These are phyloP conservation scores for Phytopythium boreale DNA, from an alignment of 352 stramenopile species.

Conservation along the genomic window DNA sequence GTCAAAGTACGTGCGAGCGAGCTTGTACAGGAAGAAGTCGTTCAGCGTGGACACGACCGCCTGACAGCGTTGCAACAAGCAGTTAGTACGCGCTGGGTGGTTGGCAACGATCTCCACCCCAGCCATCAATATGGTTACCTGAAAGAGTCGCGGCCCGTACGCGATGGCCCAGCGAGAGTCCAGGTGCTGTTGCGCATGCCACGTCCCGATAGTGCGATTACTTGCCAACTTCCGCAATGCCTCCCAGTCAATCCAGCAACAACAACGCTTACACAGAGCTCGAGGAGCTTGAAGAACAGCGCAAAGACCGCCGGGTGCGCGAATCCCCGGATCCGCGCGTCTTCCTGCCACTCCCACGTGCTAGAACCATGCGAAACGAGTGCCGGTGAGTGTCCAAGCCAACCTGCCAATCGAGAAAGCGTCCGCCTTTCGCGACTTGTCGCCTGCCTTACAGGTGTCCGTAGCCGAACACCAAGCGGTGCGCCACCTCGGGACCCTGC, in stretches of 20 bases:
- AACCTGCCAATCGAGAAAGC: neutral
- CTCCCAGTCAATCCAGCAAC: neutral
- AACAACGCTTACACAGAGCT: constrained; percentile 38
- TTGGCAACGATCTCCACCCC: too few relatives aligned
- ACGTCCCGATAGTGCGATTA: neutral
- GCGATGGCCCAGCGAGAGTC: constrained; percentile 83
- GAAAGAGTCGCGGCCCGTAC: constrained; percentile 70
- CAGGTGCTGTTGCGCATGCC: constrained; percentile 36
- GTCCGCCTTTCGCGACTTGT: neutral
- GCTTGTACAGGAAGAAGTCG: constrained; percentile 74
- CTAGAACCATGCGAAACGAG: constrained; percentile 22
- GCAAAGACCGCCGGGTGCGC: constrained; percentile 78
- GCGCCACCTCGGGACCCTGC: constrained; percentile 86
- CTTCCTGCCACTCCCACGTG: constrained; percentile 85
- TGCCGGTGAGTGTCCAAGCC: neutral
- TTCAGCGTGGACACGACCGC: constrained; percentile 60
- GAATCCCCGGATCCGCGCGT: constrained; percentile 69
- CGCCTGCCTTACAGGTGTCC: constrained; percentile 58
- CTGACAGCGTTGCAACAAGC: constrained; percentile 13
- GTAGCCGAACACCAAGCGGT: constrained; percentile 85
- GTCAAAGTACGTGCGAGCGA: constrained; percentile 65
- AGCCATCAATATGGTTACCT: constrained; percentile 23
- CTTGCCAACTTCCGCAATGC: neutral
- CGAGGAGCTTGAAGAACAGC: constrained; percentile 72
- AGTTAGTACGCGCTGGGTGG: neutral